A percentile compares a stretch with the other conserved stretches of the same genome.
These are phyloP conservation scores for Globisporangium emineosum DNA, from an alignment of 352 stramenopile genomes.

Conservation along the genomic window DNA sequence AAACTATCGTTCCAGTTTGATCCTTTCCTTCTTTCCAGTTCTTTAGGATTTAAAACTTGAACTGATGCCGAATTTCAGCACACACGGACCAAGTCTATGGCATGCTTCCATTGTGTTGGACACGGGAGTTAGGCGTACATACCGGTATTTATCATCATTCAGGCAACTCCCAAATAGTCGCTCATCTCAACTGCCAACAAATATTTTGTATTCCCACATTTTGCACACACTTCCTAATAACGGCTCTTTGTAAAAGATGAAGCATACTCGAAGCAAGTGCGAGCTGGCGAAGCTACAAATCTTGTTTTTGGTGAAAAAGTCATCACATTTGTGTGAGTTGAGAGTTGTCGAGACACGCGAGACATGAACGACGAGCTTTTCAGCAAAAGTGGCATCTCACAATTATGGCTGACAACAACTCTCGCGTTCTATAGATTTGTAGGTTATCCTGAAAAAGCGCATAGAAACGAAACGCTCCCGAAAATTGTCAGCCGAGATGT, in stretches of 20 bases:
- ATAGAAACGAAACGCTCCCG: slow-evolving; percentile 3
- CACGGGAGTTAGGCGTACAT: not conserved
- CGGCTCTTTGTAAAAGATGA: not conserved
- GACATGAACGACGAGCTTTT: slow-evolving; percentile 10
- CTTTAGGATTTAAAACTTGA: not conserved
- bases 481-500: not conserved
- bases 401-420: slow-evolving; percentile 9
- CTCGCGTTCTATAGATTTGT: not conserved
- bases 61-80: not conserved
- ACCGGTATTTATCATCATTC: not conserved
- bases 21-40: not conserved
- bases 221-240: not conserved
- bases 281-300: not conserved
- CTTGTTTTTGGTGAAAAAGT: not conserved
- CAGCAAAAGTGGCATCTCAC: slow-evolving; percentile 5
- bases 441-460: slow-evolving; percentile 14
- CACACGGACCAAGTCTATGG: not conserved
- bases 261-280: not conserved
- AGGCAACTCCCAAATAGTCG: not conserved
- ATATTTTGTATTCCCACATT: not conserved
- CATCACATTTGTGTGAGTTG: slow-evolving; percentile 1
- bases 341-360: not conserved
- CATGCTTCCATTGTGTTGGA: not conserved
- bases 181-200: no score
- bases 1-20: not conserved